Evolutionary conservation across 306 rosid species (phyloP).

Genomic region (Argentina anserina): DNA sequence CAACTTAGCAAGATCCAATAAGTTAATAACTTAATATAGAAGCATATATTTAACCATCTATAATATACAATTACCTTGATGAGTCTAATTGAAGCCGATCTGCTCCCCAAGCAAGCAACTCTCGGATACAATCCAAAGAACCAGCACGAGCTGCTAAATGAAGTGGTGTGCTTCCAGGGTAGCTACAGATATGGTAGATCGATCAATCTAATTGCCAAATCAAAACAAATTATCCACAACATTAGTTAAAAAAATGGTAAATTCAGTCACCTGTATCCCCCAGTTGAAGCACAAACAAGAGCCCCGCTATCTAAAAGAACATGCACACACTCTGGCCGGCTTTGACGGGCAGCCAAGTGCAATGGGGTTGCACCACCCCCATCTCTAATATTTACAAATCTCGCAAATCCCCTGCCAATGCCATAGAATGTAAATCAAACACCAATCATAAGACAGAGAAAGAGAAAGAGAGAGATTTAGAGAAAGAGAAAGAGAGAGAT

Average conservation of each 20-base stretch:
- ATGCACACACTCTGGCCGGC: slow-evolving; percentile 53
- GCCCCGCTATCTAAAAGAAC: slow-evolving; percentile 81
- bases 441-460: neutral
- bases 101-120: slow-evolving; percentile 91
- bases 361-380: slow-evolving; percentile 80
- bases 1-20: neutral
- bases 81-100: slow-evolving; percentile 78
- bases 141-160: slow-evolving; percentile 90
- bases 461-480: neutral
- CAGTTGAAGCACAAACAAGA: slow-evolving; percentile 71
- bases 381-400: slow-evolving; percentile 92
- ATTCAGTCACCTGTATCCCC: slow-evolving; percentile 63
- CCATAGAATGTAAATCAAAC: slow-evolving; percentile 20
- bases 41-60: neutral
- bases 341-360: slow-evolving; percentile 81
- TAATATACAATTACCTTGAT: slow-evolving; percentile 52
- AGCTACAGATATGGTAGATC: slow-evolving; percentile 48
- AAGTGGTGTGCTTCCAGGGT: slow-evolving; percentile 75
- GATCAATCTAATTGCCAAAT: slow-evolving; percentile 35
- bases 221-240: slow-evolving; percentile 10
- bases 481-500: neutral
- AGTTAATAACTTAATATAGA: neutral
- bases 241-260: neutral
- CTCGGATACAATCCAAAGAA: slow-evolving; percentile 73
- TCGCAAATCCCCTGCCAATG: slow-evolving; percentile 68